Evolutionary conservation across 2,329 filamentous ascomycete species (phyloP).

Genomic region (Apiospora koreana): DNA sequence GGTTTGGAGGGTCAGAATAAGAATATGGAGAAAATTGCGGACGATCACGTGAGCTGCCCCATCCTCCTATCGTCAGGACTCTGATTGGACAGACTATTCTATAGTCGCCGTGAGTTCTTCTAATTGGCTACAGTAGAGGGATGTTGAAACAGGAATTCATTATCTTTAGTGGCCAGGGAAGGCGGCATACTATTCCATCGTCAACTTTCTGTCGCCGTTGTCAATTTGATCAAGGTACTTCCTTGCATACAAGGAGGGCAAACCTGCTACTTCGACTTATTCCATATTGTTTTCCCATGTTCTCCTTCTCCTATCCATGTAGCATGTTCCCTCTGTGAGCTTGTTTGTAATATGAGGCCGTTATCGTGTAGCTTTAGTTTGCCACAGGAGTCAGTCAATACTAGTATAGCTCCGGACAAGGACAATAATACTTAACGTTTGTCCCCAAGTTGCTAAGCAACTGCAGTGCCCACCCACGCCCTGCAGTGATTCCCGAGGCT

Average conservation of each 20-base stretch:
- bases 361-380: too few species aligned
- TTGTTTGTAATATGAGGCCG: too few species aligned
- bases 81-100: neutral
- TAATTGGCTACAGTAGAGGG: neutral
- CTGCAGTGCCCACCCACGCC: neutral
- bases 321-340: too few species aligned
- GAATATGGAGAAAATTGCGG: slow-evolving; percentile 3
- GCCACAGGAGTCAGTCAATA: too few species aligned
- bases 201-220: neutral
- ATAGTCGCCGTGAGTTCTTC: neutral
- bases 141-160: neutral
- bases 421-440: too few species aligned
- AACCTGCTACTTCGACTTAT: too few species aligned
- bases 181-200: too few species aligned
- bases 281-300: too few species aligned
- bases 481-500: neutral
- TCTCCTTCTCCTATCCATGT: too few species aligned
- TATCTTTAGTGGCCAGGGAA: neutral
- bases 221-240: neutral
- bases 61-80: neutral
- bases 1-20: neutral
- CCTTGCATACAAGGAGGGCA: too few species aligned
- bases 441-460: too few species aligned
- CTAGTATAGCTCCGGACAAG: too few species aligned
- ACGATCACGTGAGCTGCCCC: neutral